Evolutionary conservation across 441 rosid species (phyloP).

Genomic region (Euphorbia schlechtendalii): DNA sequence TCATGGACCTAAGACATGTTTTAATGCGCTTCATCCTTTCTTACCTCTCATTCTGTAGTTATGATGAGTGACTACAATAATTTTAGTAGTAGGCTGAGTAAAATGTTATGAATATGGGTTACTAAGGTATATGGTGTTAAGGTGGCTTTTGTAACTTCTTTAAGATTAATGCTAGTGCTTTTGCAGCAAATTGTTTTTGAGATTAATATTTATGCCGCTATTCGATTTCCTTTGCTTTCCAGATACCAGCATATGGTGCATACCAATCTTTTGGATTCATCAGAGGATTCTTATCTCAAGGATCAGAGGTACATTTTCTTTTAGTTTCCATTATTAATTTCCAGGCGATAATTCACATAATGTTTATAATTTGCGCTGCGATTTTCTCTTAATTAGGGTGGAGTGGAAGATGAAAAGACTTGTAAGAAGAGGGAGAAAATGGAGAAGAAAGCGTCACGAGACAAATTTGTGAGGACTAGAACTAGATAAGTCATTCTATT

Average conservation of each 20-base stretch:
- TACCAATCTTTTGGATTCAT: constrained; percentile 63
- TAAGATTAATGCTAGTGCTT: too few species aligned
- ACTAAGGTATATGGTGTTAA: too few species aligned
- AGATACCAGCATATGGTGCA: constrained; percentile 74
- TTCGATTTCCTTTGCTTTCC: constrained; percentile 10
- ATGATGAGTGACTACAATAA: too few species aligned
- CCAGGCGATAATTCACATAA: not conserved
- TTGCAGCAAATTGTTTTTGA: not conserved
- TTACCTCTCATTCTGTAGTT: too few species aligned
- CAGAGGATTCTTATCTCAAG: constrained; percentile 50
- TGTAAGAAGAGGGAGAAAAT: constrained; percentile 62
- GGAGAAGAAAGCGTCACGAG: constrained; percentile 57
- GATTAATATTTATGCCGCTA: not conserved
- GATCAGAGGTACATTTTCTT: constrained; percentile 49
- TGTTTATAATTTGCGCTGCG: not conserved
- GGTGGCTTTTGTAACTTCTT: not conserved
- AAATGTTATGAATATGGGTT: not conserved
- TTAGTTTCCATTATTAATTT: not conserved
- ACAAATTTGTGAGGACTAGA: constrained; percentile 43
- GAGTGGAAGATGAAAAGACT: constrained; percentile 50
- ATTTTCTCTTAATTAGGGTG: constrained; percentile 30
- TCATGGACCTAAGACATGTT: not conserved
- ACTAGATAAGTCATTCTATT: not conserved
- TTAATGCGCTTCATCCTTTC: not conserved
- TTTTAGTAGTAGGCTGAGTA: too few species aligned